A percentile compares a stretch with the other conserved stretches of the same genome.
These are phyloP conservation scores for Kwoniella sp. DNA, from an alignment of 768 basidiomycete species.

Conservation along the genomic window DNA sequence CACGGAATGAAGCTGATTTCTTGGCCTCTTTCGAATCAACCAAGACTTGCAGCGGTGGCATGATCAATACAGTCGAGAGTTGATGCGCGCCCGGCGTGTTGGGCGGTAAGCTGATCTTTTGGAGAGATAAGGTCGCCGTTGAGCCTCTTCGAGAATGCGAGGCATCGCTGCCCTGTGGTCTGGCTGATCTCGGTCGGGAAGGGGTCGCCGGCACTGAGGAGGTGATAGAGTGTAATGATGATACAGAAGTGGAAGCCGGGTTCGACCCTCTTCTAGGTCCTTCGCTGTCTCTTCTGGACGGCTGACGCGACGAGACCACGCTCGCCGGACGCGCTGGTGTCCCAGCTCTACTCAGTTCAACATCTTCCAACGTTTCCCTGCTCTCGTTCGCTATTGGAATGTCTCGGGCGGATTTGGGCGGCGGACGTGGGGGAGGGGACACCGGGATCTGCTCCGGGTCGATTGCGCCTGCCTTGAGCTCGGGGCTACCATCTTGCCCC, in stretches of 20 bases:
- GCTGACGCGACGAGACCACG: conserved; percentile 7
- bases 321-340: conserved; percentile 22
- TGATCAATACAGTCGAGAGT: conserved; percentile 53
- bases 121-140: conserved; percentile 48
- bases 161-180: conserved; percentile 9
- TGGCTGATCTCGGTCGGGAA: conserved; percentile 31
- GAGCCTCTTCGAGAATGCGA: conserved; percentile 43
- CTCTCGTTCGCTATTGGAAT: conserved; percentile 17
- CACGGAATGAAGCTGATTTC: conserved; percentile 75
- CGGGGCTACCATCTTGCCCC: not conserved
- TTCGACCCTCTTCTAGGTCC: conserved; percentile 19
- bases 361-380: conserved; percentile 32
- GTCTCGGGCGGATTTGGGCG: conserved; percentile 14
- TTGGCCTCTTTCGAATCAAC: conserved; percentile 85
- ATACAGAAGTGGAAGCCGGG: conserved; percentile 36
- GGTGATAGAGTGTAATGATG: conserved; percentile 39
- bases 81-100: conserved; percentile 35
- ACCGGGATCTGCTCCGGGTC: conserved; percentile 13
- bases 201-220: conserved; percentile 31
- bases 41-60: conserved; percentile 83
- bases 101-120: conserved; percentile 16
- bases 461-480: not conserved
- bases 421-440: conserved; percentile 29
- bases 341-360: conserved; percentile 28
- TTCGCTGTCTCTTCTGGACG: conserved; percentile 12